phyloP scores from a whole-genome alignment of 2,329 filamentous ascomycete genomes.

The Colletotrichum spaethianum region DNA sequence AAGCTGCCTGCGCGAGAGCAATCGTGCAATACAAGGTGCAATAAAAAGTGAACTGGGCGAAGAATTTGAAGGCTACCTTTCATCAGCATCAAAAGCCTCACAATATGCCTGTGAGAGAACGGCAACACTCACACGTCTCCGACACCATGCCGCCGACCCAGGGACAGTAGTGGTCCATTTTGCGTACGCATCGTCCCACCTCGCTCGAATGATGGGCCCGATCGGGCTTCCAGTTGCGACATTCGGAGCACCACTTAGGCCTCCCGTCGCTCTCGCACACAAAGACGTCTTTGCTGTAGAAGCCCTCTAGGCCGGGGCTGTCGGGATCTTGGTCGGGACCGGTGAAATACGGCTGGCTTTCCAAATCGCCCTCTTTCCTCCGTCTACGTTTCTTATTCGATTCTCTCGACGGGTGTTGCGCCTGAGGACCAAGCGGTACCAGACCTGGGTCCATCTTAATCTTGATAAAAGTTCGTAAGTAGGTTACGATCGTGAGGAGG shows the following conservation, averaged over 20 bases:
- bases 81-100: constrained; percentile 10
- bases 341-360: constrained; percentile 52
- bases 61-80: constrained; percentile 83
- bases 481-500: constrained; percentile 75
- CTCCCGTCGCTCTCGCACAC: constrained; percentile 86
- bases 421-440: constrained; percentile 69
- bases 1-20: constrained; percentile 73
- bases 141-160: constrained; percentile 96
- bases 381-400: constrained; percentile 44
- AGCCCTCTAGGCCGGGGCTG: constrained; percentile 78
- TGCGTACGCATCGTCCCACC: constrained; percentile 83
- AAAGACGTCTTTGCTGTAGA: constrained; percentile 88
- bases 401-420: constrained; percentile 34
- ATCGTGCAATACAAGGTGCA: constrained; percentile 77
- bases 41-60: constrained; percentile 88
- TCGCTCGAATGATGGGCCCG: constrained; percentile 90
- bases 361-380: constrained; percentile 49
- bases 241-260: constrained; percentile 89
- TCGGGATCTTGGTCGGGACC: constrained; percentile 67
- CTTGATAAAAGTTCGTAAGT: constrained; percentile 78
- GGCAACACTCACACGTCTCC: constrained; percentile 73
- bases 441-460: constrained; percentile 82
- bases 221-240: constrained; percentile 90
- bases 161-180: constrained; percentile 97
- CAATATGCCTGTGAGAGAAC: constrained; percentile 42